Evolutionary conservation across 495 filamentous ascomycete genomes (phyloP).

Genomic region (Aeminium ludgeri): DNA sequence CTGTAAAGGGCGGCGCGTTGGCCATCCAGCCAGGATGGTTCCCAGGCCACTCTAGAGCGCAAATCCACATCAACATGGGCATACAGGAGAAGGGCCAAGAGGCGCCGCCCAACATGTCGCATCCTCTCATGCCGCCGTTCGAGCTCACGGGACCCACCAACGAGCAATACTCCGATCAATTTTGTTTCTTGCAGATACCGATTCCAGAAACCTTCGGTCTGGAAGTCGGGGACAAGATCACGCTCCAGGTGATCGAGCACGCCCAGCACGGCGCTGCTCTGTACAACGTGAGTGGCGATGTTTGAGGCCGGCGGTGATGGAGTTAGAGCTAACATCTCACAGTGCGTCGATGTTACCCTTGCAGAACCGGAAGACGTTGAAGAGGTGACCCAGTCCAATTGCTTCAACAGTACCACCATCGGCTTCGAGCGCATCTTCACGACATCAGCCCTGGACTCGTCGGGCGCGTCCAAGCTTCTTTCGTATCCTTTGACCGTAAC

Average conservation of each 20-base stretch:
- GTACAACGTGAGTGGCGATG: constrained; percentile 62
- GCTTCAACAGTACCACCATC: constrained; percentile 65
- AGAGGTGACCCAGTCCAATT: constrained; percentile 60
- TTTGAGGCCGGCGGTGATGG: constrained; percentile 7
- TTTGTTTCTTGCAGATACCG: constrained; percentile 86
- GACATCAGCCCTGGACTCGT: constrained; percentile 17
- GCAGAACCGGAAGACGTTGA: constrained; percentile 56
- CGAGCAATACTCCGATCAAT: constrained; percentile 63
- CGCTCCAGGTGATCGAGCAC: constrained; percentile 81
- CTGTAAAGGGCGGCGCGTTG: constrained; percentile 67
- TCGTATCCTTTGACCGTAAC: too few species aligned
- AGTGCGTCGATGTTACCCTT: constrained; percentile 90
- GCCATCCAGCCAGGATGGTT: constrained; percentile 92
- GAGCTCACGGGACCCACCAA: constrained; percentile 71
- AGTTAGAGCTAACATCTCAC: constrained; percentile 13
- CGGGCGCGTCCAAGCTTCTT: not conserved
- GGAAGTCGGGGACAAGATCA: constrained; percentile 73
- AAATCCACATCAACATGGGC: constrained; percentile 89
- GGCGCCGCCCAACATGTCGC: constrained; percentile 71
- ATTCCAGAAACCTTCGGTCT: constrained; percentile 57
- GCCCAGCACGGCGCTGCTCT: constrained; percentile 80
- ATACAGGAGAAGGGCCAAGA: constrained; percentile 42
- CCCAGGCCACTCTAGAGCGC: constrained; percentile 66
- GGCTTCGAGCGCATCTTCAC: constrained; percentile 62
- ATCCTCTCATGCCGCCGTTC: constrained; percentile 67